Conservation (phyloP, 257 asterid genomes). For the Paraleonurus japonicus region DNA sequence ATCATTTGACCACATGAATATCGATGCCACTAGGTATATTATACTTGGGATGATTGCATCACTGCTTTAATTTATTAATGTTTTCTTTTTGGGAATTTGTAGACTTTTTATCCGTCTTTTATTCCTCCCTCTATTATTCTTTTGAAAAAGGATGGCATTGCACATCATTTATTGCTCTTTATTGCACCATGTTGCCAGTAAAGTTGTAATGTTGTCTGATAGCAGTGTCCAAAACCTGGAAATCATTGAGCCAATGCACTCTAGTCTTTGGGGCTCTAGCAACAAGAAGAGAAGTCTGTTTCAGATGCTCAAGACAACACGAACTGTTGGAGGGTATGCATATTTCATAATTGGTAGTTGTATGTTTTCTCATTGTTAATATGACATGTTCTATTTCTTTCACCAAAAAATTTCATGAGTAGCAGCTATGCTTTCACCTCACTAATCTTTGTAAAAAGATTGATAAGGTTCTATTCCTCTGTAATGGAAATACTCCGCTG, state of each 20-base stretch:
- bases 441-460: constrained; percentile 8
- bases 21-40: constrained; percentile 89
- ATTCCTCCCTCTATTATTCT: background rate
- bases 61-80: constrained; percentile 1
- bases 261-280: constrained; percentile 70
- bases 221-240: constrained; percentile 95
- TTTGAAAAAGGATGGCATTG: constrained; percentile 13
- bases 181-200: constrained; percentile 15
- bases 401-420: constrained; percentile 5
- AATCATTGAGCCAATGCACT: constrained; percentile 85
- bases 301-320: constrained; percentile 93
- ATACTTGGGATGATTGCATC: constrained; percentile 16
- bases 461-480: constrained; percentile 6
- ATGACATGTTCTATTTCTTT: constrained; percentile 20
- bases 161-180: constrained; percentile 4
- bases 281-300: constrained; percentile 86
- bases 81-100: constrained; percentile 15
- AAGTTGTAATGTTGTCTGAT: constrained; percentile 27
- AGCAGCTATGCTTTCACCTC: constrained; percentile 15
- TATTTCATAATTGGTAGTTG: constrained; percentile 26
- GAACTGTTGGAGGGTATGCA: constrained; percentile 93
- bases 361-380: constrained; percentile 6
- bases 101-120: background rate
- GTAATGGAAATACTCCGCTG: constrained; percentile 4
- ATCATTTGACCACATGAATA: constrained; percentile 97